Evolutionary conservation across 2,329 filamentous ascomycete genomes (phyloP).

Genomic region (Hansfordia pulvinata): DNA sequence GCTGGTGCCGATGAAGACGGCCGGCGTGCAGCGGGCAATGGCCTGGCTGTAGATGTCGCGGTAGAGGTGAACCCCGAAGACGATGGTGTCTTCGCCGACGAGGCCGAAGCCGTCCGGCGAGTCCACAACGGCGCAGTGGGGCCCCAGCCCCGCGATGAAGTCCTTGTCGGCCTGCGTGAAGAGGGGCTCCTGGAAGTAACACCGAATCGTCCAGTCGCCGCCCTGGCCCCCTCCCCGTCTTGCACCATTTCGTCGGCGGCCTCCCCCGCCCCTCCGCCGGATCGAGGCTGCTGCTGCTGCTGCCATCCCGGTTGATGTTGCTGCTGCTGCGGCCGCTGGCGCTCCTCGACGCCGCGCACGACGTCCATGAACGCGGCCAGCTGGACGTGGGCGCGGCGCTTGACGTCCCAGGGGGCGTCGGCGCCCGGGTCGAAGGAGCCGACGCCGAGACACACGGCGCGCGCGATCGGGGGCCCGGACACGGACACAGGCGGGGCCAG

Average conservation of each 20-base stretch:
- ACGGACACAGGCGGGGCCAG: slow-evolving; percentile 6
- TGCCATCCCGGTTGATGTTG: no score
- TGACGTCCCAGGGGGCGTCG: slow-evolving; percentile 29
- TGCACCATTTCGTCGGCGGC: no score
- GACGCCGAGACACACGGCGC: slow-evolving; percentile 39
- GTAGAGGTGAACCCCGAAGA: slow-evolving; percentile 52
- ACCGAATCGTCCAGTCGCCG: no score
- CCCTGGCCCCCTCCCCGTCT: no score
- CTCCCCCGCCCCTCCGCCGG: no score
- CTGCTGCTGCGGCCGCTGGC: slow-evolving; percentile 5
- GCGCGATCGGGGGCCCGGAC: no score
- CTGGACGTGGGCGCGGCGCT: slow-evolving; percentile 34
- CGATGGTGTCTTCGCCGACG: slow-evolving; percentile 32
- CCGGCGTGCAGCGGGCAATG: slow-evolving; percentile 30
- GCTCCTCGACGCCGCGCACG: slow-evolving; percentile 22
- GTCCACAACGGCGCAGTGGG: slow-evolving; percentile 31
- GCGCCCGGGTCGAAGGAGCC: slow-evolving; percentile 40
- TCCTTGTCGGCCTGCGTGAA: slow-evolving; percentile 32
- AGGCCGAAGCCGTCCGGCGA: slow-evolving; percentile 37
- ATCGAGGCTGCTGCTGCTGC: no score
- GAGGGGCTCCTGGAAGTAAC: slow-evolving; percentile 39
- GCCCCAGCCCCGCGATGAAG: slow-evolving; percentile 42
- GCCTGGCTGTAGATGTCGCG: slow-evolving; percentile 36
- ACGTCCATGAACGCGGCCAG: slow-evolving; percentile 36
- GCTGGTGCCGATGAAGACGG: slow-evolving; percentile 43